phyloP scores from a whole-genome alignment of 192 early-diverging fungal species.

The Funneliformis geosporum region DNA sequence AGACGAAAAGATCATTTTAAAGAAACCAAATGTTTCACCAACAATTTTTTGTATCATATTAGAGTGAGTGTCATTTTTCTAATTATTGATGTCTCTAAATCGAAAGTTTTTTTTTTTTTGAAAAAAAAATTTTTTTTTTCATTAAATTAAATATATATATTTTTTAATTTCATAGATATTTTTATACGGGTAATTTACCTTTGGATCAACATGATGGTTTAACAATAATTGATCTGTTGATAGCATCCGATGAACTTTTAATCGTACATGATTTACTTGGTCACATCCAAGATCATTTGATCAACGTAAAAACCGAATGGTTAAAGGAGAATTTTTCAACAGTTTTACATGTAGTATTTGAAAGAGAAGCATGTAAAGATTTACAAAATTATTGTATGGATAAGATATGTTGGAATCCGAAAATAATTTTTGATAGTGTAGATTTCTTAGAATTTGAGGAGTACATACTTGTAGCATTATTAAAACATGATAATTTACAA shows the following conservation, averaged over 20 bases:
- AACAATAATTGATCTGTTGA: slow-evolving; percentile 10
- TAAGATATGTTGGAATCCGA: background rate
- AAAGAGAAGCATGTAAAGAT: background rate
- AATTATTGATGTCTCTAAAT: background rate
- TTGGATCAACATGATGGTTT: slow-evolving; percentile 12
- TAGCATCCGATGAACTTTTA: slow-evolving; percentile 26
- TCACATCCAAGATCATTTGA: slow-evolving; percentile 26
- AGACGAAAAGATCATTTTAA: slow-evolving; percentile 12
- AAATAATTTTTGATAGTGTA: background rate
- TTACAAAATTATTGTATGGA: slow-evolving; percentile 21
- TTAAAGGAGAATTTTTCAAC: slow-evolving; percentile 12
- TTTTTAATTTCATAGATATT: background rate
- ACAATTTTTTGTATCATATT: slow-evolving; percentile 18
- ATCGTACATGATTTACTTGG: background rate
- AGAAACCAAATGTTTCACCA: slow-evolving; percentile 27
- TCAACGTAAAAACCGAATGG: slow-evolving; percentile 13
- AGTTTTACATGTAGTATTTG: slow-evolving; percentile 18
- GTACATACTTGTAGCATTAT: background rate
- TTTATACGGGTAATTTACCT: background rate
- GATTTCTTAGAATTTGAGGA: slow-evolving; percentile 14
- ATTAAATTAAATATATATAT: background rate
- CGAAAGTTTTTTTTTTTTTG: background rate
- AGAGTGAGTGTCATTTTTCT: slow-evolving; percentile 18
- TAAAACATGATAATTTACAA: slow-evolving; percentile 21
- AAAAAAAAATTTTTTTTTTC: background rate